A percentile compares a stretch with the other conserved stretches of the same genome.
Evolutionary conservation across 2,329 filamentous ascomycete species (phyloP).

Genomic region (Penicillium sp.): DNA sequence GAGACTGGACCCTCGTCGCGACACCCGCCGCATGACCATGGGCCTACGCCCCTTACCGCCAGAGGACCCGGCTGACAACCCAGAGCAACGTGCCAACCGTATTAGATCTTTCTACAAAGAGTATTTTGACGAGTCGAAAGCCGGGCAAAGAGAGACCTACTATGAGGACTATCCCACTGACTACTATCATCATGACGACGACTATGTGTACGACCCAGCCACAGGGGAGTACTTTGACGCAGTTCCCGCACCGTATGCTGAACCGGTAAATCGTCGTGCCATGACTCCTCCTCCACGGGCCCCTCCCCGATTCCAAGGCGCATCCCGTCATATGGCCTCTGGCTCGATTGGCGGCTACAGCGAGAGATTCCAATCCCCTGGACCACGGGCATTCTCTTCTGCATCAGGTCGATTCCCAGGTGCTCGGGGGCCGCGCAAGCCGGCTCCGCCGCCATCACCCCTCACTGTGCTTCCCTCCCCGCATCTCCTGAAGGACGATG

Average conservation of each 20-base stretch:
- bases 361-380: conserved; percentile 38
- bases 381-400: conserved; percentile 69
- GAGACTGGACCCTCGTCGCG: conserved; percentile 38
- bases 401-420: conserved; percentile 55
- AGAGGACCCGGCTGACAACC: conserved; percentile 84
- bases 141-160: conserved; percentile 57
- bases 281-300: conserved; percentile 90
- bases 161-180: conserved; percentile 77
- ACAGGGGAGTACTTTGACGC: conserved; percentile 39
- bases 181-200: conserved; percentile 68
- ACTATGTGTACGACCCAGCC: conserved; percentile 60
- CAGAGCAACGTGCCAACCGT: conserved; percentile 90
- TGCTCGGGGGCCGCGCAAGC: conserved; percentile 57
- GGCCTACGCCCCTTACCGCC: conserved; percentile 84
- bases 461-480: conserved; percentile 83
- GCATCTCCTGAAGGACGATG: conserved; percentile 81
- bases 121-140: conserved; percentile 88
- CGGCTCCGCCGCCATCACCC: conserved; percentile 72
- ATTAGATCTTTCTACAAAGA: conserved; percentile 99
- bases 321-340: conserved; percentile 51
- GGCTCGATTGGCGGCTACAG: conserved; percentile 47
- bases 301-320: conserved; percentile 61
- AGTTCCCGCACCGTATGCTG: conserved; percentile 68
- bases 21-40: conserved; percentile 60
- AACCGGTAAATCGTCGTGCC: conserved; percentile 83